Conservation (phyloP, 140 eudicot species). For the Bidens hawaiensis region DNA sequence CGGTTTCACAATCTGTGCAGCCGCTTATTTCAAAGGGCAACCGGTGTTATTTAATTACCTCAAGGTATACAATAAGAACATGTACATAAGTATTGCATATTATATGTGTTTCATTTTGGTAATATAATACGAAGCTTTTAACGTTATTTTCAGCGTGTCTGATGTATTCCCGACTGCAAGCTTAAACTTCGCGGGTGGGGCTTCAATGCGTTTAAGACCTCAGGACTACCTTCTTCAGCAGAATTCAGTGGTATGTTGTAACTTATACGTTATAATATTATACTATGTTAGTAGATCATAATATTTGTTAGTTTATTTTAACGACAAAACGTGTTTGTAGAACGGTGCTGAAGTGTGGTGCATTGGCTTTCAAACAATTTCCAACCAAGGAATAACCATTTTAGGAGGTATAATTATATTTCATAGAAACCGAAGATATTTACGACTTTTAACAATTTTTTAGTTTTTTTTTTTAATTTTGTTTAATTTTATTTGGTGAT, state of each 20-base stretch:
- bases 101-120: not conserved
- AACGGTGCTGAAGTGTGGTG: slow-evolving; percentile 81
- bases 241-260: slow-evolving; percentile 6
- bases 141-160: slow-evolving; percentile 5
- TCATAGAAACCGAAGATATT: not conserved
- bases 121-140: not conserved
- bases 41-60: slow-evolving; percentile 60
- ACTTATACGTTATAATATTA: not conserved
- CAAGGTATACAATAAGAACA: slow-evolving; percentile 67
- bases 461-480: not conserved
- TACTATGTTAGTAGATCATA: not conserved
- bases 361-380: slow-evolving; percentile 73
- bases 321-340: slow-evolving; percentile 25
- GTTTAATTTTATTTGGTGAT: not conserved
- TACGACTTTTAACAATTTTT: not conserved
- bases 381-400: slow-evolving; percentile 72
- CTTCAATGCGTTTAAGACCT: slow-evolving; percentile 22
- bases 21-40: slow-evolving; percentile 53
- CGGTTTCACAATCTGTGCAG: slow-evolving; percentile 52
- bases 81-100: not conserved
- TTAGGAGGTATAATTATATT: slow-evolving; percentile 93
- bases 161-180: slow-evolving; percentile 15
- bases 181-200: slow-evolving; percentile 24
- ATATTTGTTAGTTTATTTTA: not conserved
- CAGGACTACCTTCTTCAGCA: slow-evolving; percentile 20